These are phyloP conservation scores for Oryza glumipatula DNA, from an alignment of 176 grass and related monocot species.

Conservation along the genomic window DNA sequence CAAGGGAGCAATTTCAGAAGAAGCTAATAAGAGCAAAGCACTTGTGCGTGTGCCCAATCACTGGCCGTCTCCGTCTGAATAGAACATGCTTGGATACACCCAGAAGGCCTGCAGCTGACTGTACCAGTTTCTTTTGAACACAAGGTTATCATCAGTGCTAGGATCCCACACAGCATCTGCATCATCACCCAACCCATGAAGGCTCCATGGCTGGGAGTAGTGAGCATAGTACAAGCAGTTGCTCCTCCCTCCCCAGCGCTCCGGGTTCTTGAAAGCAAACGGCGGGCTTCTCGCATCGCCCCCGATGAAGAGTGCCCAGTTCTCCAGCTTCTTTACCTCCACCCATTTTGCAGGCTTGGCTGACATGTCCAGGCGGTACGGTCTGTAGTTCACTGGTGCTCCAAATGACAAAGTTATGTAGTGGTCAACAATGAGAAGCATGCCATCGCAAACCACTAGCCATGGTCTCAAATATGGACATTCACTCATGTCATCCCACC, in stretches of 20 bases:
- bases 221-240: constrained; percentile 48
- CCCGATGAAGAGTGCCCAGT: constrained; percentile 47
- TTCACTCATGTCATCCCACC: not conserved
- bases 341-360: constrained; percentile 29
- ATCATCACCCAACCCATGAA: constrained; percentile 22
- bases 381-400: not conserved
- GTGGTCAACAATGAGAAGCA: constrained; percentile 48
- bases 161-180: constrained; percentile 23
- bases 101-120: constrained; percentile 26
- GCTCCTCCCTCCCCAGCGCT: constrained; percentile 49
- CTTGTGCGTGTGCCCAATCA: not conserved
- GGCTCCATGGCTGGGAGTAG: not conserved
- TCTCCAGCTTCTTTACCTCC: constrained; percentile 43
- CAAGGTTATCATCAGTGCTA: not conserved
- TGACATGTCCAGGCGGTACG: constrained; percentile 41
- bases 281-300: not conserved
- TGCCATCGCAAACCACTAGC: constrained; percentile 44
- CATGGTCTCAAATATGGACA: not conserved
- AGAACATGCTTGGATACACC: constrained; percentile 60
- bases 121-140: not conserved
- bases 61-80: constrained; percentile 10
- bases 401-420: constrained; percentile 5
- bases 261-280: constrained; percentile 37
- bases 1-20: not conserved
- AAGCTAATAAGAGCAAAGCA: not conserved